Evolutionary conservation across 495 filamentous ascomycete genomes (phyloP).

Genomic region (Friedmanniomyces endolithicus): DNA sequence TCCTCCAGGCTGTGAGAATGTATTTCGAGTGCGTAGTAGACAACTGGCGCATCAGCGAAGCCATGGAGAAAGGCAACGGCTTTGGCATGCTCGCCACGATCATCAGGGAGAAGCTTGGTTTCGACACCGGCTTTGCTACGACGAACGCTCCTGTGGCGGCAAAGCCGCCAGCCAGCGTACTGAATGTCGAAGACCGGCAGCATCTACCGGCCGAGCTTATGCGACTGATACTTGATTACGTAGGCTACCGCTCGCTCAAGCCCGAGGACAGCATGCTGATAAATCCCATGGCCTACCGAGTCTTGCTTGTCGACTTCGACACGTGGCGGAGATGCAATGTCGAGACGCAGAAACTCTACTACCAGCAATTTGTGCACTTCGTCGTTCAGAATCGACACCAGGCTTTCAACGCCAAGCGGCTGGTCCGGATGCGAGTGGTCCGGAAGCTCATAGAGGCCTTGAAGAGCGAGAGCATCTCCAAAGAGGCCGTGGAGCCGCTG

Average conservation of each 20-base stretch:
- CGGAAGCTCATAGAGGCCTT: conserved; percentile 81
- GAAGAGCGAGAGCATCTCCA: conserved; percentile 66
- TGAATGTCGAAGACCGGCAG: conserved; percentile 43
- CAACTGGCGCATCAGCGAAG: conserved; percentile 95
- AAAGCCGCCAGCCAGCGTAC: conserved; percentile 21
- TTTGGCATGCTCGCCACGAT: conserved; percentile 76
- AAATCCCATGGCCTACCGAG: conserved; percentile 85
- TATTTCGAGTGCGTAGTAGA: conserved; percentile 71
- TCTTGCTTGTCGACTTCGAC: conserved; percentile 83
- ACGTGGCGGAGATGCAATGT: conserved; percentile 70
- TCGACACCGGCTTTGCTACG: conserved; percentile 26
- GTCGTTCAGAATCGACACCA: conserved; percentile 75
- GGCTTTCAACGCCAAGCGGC: conserved; percentile 74
- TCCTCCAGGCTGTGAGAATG: conserved; percentile 67
- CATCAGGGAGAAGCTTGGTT: conserved; percentile 62
- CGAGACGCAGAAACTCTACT: conserved; percentile 72
- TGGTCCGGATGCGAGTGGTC: conserved; percentile 84
- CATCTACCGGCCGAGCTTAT: conserved; percentile 59
- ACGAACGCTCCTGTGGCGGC: neutral
- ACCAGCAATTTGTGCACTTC: conserved; percentile 79
- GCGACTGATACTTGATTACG: conserved; percentile 64
- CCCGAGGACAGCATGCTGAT: conserved; percentile 82
- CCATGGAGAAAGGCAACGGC: conserved; percentile 91
- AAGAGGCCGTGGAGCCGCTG: conserved; percentile 59
- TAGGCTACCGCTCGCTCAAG: conserved; percentile 67